These are phyloP conservation scores for Neopestalotiopsis rosae DNA, from an alignment of 2,329 filamentous ascomycete genomes.

Conservation along the genomic window DNA sequence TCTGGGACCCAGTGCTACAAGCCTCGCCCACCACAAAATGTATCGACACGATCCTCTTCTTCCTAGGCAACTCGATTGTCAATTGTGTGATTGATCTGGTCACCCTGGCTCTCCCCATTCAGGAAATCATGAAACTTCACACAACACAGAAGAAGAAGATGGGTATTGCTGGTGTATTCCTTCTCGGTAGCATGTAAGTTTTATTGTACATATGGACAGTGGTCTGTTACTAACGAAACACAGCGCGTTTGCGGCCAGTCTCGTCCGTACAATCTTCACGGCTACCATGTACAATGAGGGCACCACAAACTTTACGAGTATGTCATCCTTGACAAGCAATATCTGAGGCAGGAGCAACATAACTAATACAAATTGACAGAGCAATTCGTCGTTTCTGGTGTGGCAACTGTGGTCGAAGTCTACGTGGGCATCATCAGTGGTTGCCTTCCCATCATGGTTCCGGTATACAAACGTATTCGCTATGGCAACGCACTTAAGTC, in stretches of 20 bases:
- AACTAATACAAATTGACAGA: slow-evolving; percentile 13
- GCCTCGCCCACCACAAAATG: background rate
- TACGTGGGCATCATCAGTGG: slow-evolving; percentile 27
- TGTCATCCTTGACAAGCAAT: background rate
- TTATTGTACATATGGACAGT: background rate
- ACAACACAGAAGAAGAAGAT: slow-evolving; percentile 15
- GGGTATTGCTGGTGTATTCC: slow-evolving; percentile 15
- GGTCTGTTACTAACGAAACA: background rate
- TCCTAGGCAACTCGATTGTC: background rate
- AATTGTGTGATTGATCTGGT: slow-evolving; percentile 14
- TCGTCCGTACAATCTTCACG: slow-evolving; percentile 11
- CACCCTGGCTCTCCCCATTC: slow-evolving; percentile 21
- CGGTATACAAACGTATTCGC: slow-evolving; percentile 26
- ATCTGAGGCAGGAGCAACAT: too few relatives aligned
- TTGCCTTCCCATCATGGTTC: slow-evolving; percentile 24
- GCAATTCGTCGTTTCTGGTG: slow-evolving; percentile 16
- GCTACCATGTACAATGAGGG: background rate
- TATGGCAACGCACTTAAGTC: slow-evolving; percentile 18
- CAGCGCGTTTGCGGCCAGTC: slow-evolving; percentile 18
- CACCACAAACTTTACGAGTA: background rate
- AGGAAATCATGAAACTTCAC: slow-evolving; percentile 11
- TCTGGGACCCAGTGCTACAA: background rate
- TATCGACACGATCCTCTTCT: background rate
- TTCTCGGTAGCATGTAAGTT: slow-evolving; percentile 20
- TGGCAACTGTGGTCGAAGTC: slow-evolving; percentile 23